Conservation (phyloP, 768 basidiomycete genomes). For the Phanerodontia chrysosporium region DNA sequence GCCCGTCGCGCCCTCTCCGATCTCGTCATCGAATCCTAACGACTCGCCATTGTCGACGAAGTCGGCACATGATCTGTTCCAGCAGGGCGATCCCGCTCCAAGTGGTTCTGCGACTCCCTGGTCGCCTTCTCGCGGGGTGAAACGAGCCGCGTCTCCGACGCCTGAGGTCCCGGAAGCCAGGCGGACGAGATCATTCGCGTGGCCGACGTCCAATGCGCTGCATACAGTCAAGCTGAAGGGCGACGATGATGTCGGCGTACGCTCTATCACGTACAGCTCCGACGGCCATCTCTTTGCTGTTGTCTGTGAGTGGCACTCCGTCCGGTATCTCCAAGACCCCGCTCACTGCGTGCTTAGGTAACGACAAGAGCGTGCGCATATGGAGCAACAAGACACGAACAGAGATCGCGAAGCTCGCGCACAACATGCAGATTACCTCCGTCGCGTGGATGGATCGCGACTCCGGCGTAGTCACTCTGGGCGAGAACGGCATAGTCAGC, state of each 20-base stretch:
- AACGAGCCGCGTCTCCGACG: conserved; percentile 30
- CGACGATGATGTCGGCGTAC: conserved; percentile 41
- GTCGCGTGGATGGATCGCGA: conserved; percentile 60
- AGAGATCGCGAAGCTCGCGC: conserved; percentile 55
- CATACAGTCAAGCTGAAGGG: conserved; percentile 38
- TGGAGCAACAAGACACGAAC: conserved; percentile 45
- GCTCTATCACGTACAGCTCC: conserved; percentile 44
- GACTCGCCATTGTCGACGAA: neutral
- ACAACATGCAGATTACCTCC: conserved; percentile 44
- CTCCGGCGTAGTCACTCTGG: conserved; percentile 51
- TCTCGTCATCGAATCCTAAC: neutral
- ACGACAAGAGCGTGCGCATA: conserved; percentile 59
- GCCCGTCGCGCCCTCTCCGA: neutral
- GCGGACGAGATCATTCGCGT: conserved; percentile 34
- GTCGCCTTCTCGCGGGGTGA: conserved; percentile 30
- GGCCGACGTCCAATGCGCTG: conserved; percentile 44
- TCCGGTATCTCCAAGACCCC: too few relatives aligned
- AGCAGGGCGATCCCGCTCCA: conserved; percentile 23
- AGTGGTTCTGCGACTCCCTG: conserved; percentile 20
- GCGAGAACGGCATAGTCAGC: conserved; percentile 51
- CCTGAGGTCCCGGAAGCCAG: conserved; percentile 11
- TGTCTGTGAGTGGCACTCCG: conserved; percentile 55
- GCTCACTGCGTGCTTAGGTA: too few relatives aligned
- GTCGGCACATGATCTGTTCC: conserved; percentile 18
- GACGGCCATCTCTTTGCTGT: conserved; percentile 56